A percentile compares a stretch with the other conserved stretches of the same genome.
Conservation (phyloP, 1,284 basidiomycete species). For the Mycena citricolor region DNA sequence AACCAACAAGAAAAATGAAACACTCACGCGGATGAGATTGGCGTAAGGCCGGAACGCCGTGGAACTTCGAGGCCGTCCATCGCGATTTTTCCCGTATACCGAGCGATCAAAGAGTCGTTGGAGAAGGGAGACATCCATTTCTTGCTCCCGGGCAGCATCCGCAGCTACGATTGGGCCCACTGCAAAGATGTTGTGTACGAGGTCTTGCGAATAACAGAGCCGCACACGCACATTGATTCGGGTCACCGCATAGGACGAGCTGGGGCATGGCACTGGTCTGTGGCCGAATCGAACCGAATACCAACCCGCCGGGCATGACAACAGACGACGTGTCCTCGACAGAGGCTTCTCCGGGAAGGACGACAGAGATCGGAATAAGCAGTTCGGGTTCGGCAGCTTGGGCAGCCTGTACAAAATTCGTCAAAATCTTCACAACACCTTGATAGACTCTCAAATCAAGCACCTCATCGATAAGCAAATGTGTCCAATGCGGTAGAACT, state of each 20-base stretch:
- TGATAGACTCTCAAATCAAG: background rate
- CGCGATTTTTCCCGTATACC: constrained; percentile 33
- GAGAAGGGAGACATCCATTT: constrained; percentile 47
- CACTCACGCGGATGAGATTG: constrained; percentile 44
- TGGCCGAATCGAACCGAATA: constrained; percentile 18
- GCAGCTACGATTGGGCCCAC: constrained; percentile 46
- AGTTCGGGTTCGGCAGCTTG: constrained; percentile 50
- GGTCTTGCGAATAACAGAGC: background rate
- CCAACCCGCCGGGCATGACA: constrained; percentile 8
- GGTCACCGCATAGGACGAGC: constrained; percentile 46
- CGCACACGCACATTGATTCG: constrained; percentile 39
- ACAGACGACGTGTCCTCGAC: constrained; percentile 6
- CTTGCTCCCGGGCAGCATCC: constrained; percentile 39
- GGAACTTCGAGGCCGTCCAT: constrained; percentile 8
- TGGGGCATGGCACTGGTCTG: constrained; percentile 39
- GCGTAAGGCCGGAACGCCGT: constrained; percentile 33
- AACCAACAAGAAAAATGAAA: constrained; percentile 9
- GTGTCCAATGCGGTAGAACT: constrained; percentile 45
- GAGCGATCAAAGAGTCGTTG: constrained; percentile 45
- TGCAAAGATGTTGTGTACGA: constrained; percentile 25
- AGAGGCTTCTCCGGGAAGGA: too few species aligned
- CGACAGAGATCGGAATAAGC: constrained; percentile 44
- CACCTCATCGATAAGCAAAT: constrained; percentile 48
- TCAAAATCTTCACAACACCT: constrained; percentile 1
- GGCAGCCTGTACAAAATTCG: constrained; percentile 35